Evolutionary conservation across 176 grass and related monocot species (phyloP).

Genomic region (Musa beccarii): DNA sequence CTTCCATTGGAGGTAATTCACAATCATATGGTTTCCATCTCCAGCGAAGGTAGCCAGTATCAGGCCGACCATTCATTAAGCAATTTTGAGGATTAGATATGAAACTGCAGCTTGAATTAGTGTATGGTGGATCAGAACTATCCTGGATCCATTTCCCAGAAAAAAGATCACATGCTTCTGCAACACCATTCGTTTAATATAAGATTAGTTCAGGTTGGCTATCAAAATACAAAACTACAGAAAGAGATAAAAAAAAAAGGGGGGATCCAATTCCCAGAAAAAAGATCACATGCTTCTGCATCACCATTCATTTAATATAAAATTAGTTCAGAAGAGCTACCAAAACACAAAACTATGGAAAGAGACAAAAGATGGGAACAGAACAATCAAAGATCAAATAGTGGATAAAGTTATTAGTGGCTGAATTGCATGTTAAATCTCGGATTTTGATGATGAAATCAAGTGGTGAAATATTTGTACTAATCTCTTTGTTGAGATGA

Average conservation of each 20-base stretch:
- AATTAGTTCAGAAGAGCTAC: no score
- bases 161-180: constrained; percentile 10
- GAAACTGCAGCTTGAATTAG: constrained; percentile 17
- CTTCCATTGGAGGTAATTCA: not conserved
- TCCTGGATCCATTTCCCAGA: constrained; percentile 9
- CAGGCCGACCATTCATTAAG: constrained; percentile 10
- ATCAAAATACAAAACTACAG: no score
- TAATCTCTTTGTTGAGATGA: no score
- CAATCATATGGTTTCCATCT: constrained; percentile 23
- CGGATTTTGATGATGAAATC: no score
- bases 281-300: constrained; percentile 5
- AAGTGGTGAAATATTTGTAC: no score
- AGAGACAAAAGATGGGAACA: not conserved
- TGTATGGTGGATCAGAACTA: constrained; percentile 2
- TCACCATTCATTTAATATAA: not conserved
- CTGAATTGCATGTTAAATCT: no score
- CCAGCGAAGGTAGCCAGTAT: constrained; percentile 12
- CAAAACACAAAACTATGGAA: not conserved
- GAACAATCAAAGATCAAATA: not conserved
- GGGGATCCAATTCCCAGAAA: constrained; percentile 9
- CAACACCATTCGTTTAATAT: not conserved
- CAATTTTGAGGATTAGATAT: constrained; percentile 11
- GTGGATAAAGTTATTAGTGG: not conserved
- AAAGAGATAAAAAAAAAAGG: no score
- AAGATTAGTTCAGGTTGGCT: no score